These are phyloP conservation scores for Kazachstania africana DNA, from an alignment of 805 yeast genomes.

Conservation along the genomic window DNA sequence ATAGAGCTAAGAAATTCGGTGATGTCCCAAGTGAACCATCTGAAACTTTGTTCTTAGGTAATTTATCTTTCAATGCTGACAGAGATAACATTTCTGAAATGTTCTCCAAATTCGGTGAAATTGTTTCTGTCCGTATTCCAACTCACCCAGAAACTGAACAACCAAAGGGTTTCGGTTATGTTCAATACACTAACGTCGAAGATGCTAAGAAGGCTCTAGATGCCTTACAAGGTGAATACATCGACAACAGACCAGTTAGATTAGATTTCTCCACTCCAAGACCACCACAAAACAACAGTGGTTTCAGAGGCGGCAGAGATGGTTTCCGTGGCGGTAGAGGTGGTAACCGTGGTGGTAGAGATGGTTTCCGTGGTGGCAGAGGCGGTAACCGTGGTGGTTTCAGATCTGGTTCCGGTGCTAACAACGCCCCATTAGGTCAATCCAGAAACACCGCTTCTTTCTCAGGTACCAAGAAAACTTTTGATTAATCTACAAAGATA, in stretches of 20 bases:
- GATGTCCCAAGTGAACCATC: slow-evolving; percentile 87
- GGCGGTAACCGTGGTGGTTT: slow-evolving; percentile 25
- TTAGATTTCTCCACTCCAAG: slow-evolving; percentile 91
- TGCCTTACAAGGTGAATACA: slow-evolving; percentile 76
- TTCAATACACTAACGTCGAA: slow-evolving; percentile 75
- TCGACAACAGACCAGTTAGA: slow-evolving; percentile 89
- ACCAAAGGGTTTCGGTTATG: slow-evolving; percentile 98
- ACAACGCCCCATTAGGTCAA: slow-evolving; percentile 43
- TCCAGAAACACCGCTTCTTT: slow-evolving; percentile 43
- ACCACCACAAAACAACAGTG: slow-evolving; percentile 39
- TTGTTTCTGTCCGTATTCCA: slow-evolving; percentile 87
- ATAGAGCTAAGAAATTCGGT: slow-evolving; percentile 83
- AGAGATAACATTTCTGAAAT: slow-evolving; percentile 65
- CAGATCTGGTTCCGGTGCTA: slow-evolving; percentile 40
- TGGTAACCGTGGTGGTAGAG: slow-evolving; percentile 17
- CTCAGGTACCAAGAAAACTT: slow-evolving; percentile 76
- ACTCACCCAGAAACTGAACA: slow-evolving; percentile 98
- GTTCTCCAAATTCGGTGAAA: slow-evolving; percentile 70
- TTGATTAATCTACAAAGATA: slow-evolving; percentile 40
- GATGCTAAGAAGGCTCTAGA: slow-evolving; percentile 85
- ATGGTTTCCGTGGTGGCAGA: slow-evolving; percentile 22
- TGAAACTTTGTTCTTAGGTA: slow-evolving; percentile 92
- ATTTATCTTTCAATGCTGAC: slow-evolving; percentile 82
- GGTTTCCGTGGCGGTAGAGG: slow-evolving; percentile 23
- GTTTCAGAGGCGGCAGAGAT: slow-evolving; percentile 31